Base-by-base conservation (phyloP, 441 rosid genomes). In the Eruca vesicaria region DNA sequence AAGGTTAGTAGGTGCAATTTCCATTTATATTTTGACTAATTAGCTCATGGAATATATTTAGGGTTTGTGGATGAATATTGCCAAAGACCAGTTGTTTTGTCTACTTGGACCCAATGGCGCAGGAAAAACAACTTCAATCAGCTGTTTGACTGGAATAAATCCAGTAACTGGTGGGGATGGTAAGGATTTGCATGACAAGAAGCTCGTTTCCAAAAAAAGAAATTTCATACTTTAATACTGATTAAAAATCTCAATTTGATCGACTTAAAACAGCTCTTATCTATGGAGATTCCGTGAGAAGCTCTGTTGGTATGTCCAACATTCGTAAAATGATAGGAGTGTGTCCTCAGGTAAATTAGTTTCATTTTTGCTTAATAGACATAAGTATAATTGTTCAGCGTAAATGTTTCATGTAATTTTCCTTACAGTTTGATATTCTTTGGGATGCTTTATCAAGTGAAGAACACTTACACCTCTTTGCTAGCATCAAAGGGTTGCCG, bases 91-190 rank as follows among this genome's bases (percentile, higher is more conserved):
- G 71, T 78, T 93, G 43, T 93, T 95, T 78, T 95, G 99, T 84
- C 93, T 95, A 62, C 98, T 95, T 59, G 99, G 99, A 67, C 98
- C 98, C 57, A 95, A 95, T 72, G 99, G 99, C 31, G 99, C 97
- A 20, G 99, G 99, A 77, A 95, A 95, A 81, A 95, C 99, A 57
- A 93, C 99, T 71, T 78, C 86, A 29, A 95, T 95, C 68, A 91
- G 86, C 75, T 95, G 99, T 79, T 83, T 93, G 81, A 95, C 98
- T 18, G 99, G 99, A 56, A 82, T 93, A 76, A 86, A 90, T 75
- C 93, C 98, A 23, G 90, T 85, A 72, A 91, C 97, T 5, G 71
- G 82, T 50, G 98, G 99, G 60, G 99, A 95, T 79, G 98, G 99
- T 95, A 88, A 75, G 68, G 64, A 60, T 59, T 23, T 60, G 2